Conservation (phyloP, 2,329 filamentous ascomycete species). For the Sporothrix luriei region DNA sequence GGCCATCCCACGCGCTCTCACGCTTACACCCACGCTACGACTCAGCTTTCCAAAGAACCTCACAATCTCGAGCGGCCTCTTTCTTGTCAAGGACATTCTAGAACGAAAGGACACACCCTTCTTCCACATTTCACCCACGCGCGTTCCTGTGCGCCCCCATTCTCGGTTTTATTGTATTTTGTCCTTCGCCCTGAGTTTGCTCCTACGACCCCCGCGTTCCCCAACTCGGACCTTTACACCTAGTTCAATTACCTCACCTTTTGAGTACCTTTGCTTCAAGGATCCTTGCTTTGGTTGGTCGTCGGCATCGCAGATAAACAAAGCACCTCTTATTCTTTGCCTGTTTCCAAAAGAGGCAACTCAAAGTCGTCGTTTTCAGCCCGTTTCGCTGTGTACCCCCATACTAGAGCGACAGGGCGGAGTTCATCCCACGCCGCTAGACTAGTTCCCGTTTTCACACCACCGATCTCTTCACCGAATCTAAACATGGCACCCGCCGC, state of each 20-base stretch:
- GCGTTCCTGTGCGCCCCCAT: slow-evolving; percentile 7
- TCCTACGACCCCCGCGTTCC: slow-evolving; percentile 36
- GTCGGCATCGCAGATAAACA: slow-evolving; percentile 13
- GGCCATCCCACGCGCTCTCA: slow-evolving; percentile 33
- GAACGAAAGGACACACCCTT: background rate
- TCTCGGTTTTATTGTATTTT: background rate
- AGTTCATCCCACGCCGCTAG: slow-evolving; percentile 35
- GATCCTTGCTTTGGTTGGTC: slow-evolving; percentile 21
- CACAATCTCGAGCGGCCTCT: slow-evolving; percentile 27
- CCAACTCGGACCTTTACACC: slow-evolving; percentile 15
- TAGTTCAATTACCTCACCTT: background rate
- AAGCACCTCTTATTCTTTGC: slow-evolving; percentile 33
- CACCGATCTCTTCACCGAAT: slow-evolving; percentile 24
- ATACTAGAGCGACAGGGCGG: background rate
- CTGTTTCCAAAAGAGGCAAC: slow-evolving; percentile 8
- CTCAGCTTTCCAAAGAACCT: slow-evolving; percentile 32
- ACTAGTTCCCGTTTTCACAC: slow-evolving; percentile 25
- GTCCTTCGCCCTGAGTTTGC: slow-evolving; percentile 36
- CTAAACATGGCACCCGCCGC: slow-evolving; percentile 55
- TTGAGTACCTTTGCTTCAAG: background rate
- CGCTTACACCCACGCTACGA: slow-evolving; percentile 34
- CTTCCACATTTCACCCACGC: slow-evolving; percentile 13
- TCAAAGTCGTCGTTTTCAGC: slow-evolving; percentile 37
- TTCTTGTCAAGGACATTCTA: slow-evolving; percentile 15
- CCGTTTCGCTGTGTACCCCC: background rate